These are phyloP conservation scores for Cyphellophora attinorum DNA, from an alignment of 2,329 filamentous ascomycete species.

Conservation along the genomic window DNA sequence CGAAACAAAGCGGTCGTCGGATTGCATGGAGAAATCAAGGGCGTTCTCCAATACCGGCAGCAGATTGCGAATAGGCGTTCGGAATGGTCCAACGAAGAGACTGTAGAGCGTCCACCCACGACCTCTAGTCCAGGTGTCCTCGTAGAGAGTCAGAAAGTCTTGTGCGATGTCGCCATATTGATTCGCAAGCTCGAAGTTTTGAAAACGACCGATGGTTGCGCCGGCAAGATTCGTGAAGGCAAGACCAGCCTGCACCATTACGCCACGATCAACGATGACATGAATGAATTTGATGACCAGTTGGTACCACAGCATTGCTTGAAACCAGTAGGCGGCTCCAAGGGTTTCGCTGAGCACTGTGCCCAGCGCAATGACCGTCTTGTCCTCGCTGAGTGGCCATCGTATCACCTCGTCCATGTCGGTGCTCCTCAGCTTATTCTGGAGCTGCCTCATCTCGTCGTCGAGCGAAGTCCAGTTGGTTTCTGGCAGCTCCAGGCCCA, in stretches of 20 bases:
- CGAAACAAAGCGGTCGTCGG: slow-evolving; percentile 50
- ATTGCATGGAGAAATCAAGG: slow-evolving; percentile 46
- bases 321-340: slow-evolving; percentile 50
- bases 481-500: slow-evolving; percentile 58
- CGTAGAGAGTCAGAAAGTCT: slow-evolving; percentile 41
- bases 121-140: slow-evolving; percentile 45
- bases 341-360: slow-evolving; percentile 50
- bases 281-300: slow-evolving; percentile 49
- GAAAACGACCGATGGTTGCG: slow-evolving; percentile 48
- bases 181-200: slow-evolving; percentile 44
- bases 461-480: slow-evolving; percentile 71
- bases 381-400: slow-evolving; percentile 32
- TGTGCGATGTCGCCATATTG: slow-evolving; percentile 45
- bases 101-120: slow-evolving; percentile 47
- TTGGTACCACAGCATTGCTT: slow-evolving; percentile 50
- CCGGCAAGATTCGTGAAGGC: slow-evolving; percentile 50
- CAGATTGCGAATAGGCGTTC: slow-evolving; percentile 41
- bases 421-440: slow-evolving; percentile 50
- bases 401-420: slow-evolving; percentile 34
- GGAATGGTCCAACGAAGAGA: slow-evolving; percentile 54
- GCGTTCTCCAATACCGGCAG: slow-evolving; percentile 45
- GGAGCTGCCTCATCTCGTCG: slow-evolving; percentile 56
- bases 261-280: slow-evolving; percentile 44
- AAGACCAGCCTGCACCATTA: slow-evolving; percentile 48
- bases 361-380: slow-evolving; percentile 34